Percentiles rank a stretch among this genome's conserved stretches.
Conservation (phyloP, 345 rosid genomes). For the Isatis tinctoria region DNA sequence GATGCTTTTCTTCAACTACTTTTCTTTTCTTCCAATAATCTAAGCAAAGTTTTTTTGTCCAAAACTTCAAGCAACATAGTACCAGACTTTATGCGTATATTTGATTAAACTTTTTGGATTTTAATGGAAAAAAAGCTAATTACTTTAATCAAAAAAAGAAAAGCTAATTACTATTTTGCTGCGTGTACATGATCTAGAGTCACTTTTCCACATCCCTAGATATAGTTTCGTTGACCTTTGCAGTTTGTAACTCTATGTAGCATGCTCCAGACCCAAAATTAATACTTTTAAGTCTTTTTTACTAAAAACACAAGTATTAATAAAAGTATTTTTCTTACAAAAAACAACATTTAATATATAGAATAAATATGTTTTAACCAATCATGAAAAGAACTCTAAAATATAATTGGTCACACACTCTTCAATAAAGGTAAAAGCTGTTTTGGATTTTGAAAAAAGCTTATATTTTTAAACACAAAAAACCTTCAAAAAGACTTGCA, state of each 20-base stretch:
- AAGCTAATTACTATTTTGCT: background rate
- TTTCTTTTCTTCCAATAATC: background rate
- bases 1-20: background rate
- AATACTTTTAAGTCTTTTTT: no score
- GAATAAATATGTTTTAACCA: no score
- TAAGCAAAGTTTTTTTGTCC: background rate
- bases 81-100: background rate
- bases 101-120: background rate
- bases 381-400: no score
- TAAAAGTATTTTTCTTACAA: no score
- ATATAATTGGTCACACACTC: no score
- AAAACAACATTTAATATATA: no score
- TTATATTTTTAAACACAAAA: no score
- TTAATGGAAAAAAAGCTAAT: background rate
- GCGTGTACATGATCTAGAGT: background rate
- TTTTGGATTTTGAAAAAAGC: no score
- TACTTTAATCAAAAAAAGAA: no score
- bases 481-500: no score
- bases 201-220: slow-evolving; percentile 6
- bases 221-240: slow-evolving; percentile 14
- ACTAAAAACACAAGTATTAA: no score
- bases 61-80: background rate
- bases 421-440: no score
- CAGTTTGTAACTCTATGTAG: slow-evolving; percentile 1
- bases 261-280: slow-evolving; percentile 14